Evolutionary conservation across 225 moss, liverwort and hornwort species (phyloP), one percentile per base, ranked within the genome.

Genomic region (Asterella californica): DNA sequence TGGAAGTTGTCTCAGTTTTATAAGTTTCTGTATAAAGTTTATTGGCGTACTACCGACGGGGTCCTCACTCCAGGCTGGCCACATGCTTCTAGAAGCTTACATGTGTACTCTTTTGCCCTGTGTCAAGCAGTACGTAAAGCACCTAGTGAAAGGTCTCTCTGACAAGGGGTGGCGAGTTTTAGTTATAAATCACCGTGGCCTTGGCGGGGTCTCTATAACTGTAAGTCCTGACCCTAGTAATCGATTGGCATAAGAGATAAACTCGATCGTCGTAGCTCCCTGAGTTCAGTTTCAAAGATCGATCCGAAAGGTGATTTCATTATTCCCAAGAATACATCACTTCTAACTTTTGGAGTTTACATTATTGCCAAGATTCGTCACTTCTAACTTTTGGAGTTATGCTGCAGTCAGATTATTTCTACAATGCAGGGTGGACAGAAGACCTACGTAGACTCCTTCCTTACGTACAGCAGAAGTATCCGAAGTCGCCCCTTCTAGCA

Each of bases 371-470:
- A 70, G 10, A 37, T 2, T 25, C 8, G 10, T 42, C 53, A 14
- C 19, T 9, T 8, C 22, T 76, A 57, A 76, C 9, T 38, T 38
- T 32, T 32, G 64, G 29, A 46, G 60, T 72, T 49, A 82, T 86
- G 79, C 78, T 81, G 82, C 92, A 95, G 93, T 96, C 95, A 72
- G 93, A 93, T 79, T 89, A 89, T 78, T 93, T 96, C 61, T 96
- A 96, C 62, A 96, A 93, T 87, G 95, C 95, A 81, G 95, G 93
- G 74, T 96, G 93, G 93, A 96, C 95, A 54, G 92, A 96, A 62
- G 95, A 96, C 76, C 65, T 93, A 29, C 92, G 95, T 86, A 92
- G 89, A 78, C 86, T 93, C 25, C 67, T 96, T 65, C 86, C 88
- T 55, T 88, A 90, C 76, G 87, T 96, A 15, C 88, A 93, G 38